phyloP scores from a whole-genome alignment of 2,329 filamentous ascomycete species.

The Beauveria bassiana region DNA sequence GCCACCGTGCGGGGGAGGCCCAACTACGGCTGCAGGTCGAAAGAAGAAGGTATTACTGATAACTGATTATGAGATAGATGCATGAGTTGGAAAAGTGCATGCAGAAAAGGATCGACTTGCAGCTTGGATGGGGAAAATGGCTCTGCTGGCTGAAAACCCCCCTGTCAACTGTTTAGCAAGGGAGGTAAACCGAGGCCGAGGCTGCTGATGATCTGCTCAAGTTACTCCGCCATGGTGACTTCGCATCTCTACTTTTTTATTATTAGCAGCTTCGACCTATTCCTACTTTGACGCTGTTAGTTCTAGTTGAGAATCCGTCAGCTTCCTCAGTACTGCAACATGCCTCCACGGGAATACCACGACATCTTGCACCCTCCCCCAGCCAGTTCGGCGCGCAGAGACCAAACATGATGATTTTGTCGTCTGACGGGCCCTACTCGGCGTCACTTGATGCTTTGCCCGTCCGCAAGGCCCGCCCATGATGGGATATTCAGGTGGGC shows the following conservation, averaged over 20 bases:
- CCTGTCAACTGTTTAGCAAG: too few species aligned
- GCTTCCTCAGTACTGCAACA: background rate
- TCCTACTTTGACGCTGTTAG: background rate
- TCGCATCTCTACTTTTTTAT: background rate
- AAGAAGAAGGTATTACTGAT: background rate
- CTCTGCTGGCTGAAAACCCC: too few species aligned
- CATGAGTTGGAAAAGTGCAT: background rate
- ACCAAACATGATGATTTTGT: background rate
- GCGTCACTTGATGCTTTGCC: slow-evolving; percentile 9
- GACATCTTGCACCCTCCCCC: background rate
- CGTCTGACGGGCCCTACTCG: slow-evolving; percentile 9
- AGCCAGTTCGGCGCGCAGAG: background rate
- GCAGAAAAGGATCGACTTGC: background rate
- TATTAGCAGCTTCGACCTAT: background rate
- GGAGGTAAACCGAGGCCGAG: too few species aligned
- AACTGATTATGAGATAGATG: background rate
- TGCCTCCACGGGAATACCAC: background rate
- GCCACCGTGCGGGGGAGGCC: slow-evolving; percentile 1
- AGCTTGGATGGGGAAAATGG: background rate
- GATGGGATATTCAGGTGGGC: slow-evolving; percentile 6
- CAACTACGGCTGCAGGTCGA: background rate
- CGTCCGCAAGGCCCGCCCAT: background rate
- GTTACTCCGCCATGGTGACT: background rate
- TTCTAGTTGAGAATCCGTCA: background rate
- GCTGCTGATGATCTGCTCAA: too few species aligned